Conservation (phyloP, 495 filamentous ascomycete species). For the Penicillium ucsense region DNA sequence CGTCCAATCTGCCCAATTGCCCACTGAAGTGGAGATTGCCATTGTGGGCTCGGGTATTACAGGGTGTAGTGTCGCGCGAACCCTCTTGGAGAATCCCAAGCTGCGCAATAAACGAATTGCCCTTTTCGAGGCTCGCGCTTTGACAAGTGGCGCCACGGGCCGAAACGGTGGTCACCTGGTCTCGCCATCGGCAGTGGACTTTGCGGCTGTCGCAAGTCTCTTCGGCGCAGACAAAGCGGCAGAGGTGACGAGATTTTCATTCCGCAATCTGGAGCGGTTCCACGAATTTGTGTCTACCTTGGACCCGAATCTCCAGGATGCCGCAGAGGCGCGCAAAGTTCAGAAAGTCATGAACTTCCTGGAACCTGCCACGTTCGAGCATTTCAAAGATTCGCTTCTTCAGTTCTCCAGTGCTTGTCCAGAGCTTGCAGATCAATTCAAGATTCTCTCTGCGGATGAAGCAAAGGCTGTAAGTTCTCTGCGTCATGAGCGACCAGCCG, state of each 20-base stretch:
- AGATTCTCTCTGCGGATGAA: not conserved
- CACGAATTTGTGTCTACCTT: not conserved
- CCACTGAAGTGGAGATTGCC: constrained; percentile 1
- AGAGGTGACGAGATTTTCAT: constrained; percentile 1
- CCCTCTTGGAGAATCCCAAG: not conserved
- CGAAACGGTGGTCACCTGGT: constrained; percentile 2
- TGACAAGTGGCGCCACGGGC: constrained; percentile 1
- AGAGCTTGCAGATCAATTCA: not conserved
- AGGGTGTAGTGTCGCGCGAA: constrained; percentile 1
- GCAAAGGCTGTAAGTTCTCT: not conserved
- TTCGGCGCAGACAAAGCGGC: not conserved
- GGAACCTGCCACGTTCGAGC: not conserved
- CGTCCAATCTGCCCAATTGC: constrained; percentile 1
- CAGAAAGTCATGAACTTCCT: constrained; percentile 1
- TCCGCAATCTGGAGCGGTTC: constrained; percentile 1
- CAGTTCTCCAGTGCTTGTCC: not conserved
- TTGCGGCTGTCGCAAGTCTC: not conserved
- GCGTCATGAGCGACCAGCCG: too few relatives aligned
- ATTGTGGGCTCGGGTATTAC: constrained; percentile 5
- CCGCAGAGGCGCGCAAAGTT: not conserved
- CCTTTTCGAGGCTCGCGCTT: constrained; percentile 1
- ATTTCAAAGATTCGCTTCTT: not conserved
- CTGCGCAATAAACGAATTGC: constrained; percentile 1
- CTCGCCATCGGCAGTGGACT: not conserved
- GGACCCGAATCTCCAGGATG: not conserved